Evolutionary conservation across 108 stramenopile species (phyloP).

Genomic region (Skeletonema tropicum): DNA sequence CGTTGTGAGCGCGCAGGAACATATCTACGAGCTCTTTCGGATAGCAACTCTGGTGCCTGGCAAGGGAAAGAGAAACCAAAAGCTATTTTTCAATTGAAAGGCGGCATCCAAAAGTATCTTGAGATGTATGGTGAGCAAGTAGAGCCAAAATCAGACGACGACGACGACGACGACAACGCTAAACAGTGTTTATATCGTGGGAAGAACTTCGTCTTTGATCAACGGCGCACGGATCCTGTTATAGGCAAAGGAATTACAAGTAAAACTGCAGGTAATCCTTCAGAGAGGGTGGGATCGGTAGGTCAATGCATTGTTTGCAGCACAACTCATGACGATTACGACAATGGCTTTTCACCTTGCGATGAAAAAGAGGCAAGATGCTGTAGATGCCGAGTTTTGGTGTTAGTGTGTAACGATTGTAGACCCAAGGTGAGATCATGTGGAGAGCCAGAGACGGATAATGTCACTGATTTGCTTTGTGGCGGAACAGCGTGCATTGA

Average conservation of each 20-base stretch:
- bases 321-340: slow-evolving; percentile 82
- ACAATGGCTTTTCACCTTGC: slow-evolving; percentile 81
- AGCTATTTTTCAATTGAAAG: slow-evolving; percentile 72
- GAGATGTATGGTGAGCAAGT: slow-evolving; percentile 44
- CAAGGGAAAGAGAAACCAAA: slow-evolving; percentile 45
- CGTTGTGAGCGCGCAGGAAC: slow-evolving; percentile 81
- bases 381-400: slow-evolving; percentile 79
- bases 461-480: slow-evolving; percentile 57
- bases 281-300: slow-evolving; percentile 25
- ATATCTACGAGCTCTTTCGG: slow-evolving; percentile 65
- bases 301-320: slow-evolving; percentile 73
- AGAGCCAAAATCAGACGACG: background rate
- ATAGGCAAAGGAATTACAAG: slow-evolving; percentile 52
- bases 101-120: slow-evolving; percentile 85
- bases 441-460: slow-evolving; percentile 45
- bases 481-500: slow-evolving; percentile 62
- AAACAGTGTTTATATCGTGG: slow-evolving; percentile 64
- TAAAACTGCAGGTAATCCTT: slow-evolving; percentile 38
- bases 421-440: slow-evolving; percentile 57
- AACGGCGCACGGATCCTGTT: slow-evolving; percentile 59
- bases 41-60: slow-evolving; percentile 45
- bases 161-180: background rate
- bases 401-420: slow-evolving; percentile 78
- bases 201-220: slow-evolving; percentile 92
- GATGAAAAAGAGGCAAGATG: slow-evolving; percentile 83